These are phyloP conservation scores for Drechslerella dactyloides DNA, from an alignment of 2,329 filamentous ascomycete species.

Conservation along the genomic window DNA sequence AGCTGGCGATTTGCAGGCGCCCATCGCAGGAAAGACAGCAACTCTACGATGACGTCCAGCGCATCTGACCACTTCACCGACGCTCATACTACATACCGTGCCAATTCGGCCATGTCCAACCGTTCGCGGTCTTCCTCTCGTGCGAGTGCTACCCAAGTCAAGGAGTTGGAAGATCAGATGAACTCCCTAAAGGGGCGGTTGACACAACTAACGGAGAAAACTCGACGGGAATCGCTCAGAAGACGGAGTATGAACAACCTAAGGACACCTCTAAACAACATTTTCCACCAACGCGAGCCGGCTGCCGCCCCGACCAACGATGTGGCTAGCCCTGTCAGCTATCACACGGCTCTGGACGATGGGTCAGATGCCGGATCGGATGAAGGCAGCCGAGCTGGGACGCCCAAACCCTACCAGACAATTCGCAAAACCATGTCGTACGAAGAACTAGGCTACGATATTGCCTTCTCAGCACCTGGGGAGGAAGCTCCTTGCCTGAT, in stretches of 20 bases:
- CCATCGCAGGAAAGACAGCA: constrained; percentile 37
- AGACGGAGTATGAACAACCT: constrained; percentile 45
- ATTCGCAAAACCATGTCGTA: constrained; percentile 50
- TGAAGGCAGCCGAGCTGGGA: constrained; percentile 43
- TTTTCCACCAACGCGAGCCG: constrained; percentile 41
- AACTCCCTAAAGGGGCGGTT: constrained; percentile 38
- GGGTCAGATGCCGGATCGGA: constrained; percentile 39
- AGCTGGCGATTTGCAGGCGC: constrained; percentile 26
- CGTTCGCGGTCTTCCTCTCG: constrained; percentile 45
- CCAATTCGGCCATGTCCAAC: constrained; percentile 43
- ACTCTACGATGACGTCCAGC: constrained; percentile 47
- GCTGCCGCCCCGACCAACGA: constrained; percentile 15
- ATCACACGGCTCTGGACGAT: constrained; percentile 34
- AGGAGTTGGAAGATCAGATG: constrained; percentile 49
- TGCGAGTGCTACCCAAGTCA: constrained; percentile 43
- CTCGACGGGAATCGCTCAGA: constrained; percentile 40
- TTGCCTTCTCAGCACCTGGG: constrained; percentile 46
- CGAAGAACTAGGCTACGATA: constrained; percentile 51
- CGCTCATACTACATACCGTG: constrained; percentile 30
- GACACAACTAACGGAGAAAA: constrained; percentile 46
- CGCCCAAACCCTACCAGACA: constrained; percentile 47
- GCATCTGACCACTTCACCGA: constrained; percentile 38
- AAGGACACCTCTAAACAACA: constrained; percentile 47
- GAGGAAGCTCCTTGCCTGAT: constrained; percentile 42
- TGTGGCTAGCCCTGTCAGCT: constrained; percentile 35